phyloP scores from a whole-genome alignment of 495 filamentous ascomycete genomes.

The Penicillium salamii region DNA sequence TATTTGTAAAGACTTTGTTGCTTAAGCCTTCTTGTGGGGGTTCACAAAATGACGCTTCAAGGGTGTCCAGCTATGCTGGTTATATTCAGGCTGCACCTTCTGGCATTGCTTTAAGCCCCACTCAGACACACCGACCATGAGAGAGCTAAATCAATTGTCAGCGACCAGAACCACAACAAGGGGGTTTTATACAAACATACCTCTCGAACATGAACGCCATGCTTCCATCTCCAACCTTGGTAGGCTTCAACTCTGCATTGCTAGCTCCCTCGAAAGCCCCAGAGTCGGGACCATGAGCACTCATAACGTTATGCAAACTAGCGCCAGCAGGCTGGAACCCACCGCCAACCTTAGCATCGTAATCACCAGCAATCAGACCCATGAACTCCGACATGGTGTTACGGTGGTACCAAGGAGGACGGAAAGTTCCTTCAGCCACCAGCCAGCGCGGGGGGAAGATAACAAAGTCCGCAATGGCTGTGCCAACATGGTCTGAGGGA shows the following conservation, averaged over 20 bases:
- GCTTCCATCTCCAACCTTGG: slow-evolving; percentile 59
- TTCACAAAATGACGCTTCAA: slow-evolving; percentile 74
- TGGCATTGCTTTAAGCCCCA: slow-evolving; percentile 82
- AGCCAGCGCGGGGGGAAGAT: slow-evolving; percentile 83
- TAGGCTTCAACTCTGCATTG: slow-evolving; percentile 54
- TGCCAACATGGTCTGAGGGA: slow-evolving; percentile 67
- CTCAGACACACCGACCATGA: slow-evolving; percentile 90
- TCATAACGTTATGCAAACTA: slow-evolving; percentile 63
- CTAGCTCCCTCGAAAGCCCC: slow-evolving; percentile 57
- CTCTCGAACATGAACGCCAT: slow-evolving; percentile 72
- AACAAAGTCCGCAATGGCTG: slow-evolving; percentile 77
- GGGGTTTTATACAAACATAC: slow-evolving; percentile 23
- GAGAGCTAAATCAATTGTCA: slow-evolving; percentile 44
- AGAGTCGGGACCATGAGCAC: slow-evolving; percentile 59
- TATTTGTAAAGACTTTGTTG: background rate
- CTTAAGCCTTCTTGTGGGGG: slow-evolving; percentile 42
- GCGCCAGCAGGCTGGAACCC: slow-evolving; percentile 63
- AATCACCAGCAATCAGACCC: slow-evolving; percentile 59
- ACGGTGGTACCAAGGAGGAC: slow-evolving; percentile 80
- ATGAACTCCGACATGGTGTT: slow-evolving; percentile 73
- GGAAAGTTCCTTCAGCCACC: slow-evolving; percentile 73
- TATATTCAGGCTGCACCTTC: slow-evolving; percentile 84
- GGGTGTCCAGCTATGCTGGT: slow-evolving; percentile 79
- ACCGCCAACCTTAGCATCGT: slow-evolving; percentile 63
- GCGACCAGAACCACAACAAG: background rate